Conservation (phyloP, 768 basidiomycete genomes). For the Rhodosporidiobolus odoratus region DNA sequence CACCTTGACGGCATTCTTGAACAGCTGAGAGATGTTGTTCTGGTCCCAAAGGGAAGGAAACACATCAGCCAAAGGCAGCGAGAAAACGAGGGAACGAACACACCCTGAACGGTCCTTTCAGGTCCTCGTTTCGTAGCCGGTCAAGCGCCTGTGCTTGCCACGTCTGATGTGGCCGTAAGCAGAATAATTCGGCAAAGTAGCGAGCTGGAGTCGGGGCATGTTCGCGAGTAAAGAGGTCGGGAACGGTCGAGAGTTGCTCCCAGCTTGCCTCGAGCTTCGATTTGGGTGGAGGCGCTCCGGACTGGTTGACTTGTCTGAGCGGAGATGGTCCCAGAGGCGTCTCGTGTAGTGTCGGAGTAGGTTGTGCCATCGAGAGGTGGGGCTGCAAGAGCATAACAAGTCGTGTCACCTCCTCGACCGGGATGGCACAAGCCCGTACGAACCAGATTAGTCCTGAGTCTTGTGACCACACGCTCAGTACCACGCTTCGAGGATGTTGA, state of each 20-base stretch:
- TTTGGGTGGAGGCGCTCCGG: not conserved
- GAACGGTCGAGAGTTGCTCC: constrained; percentile 7
- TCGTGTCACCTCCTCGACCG: too few species aligned
- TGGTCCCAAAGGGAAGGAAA: not conserved
- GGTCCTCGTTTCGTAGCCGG: not conserved
- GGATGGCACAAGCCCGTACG: too few species aligned
- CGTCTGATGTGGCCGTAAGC: not conserved
- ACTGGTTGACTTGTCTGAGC: constrained; percentile 29
- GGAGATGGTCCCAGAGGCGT: constrained; percentile 7
- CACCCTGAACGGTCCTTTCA: constrained; percentile 20
- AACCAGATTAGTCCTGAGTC: too few species aligned
- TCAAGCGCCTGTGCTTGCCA: not conserved
- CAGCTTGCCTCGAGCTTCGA: constrained; percentile 17
- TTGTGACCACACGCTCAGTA: too few species aligned
- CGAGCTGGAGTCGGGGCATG: not conserved
- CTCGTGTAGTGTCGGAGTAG: not conserved
- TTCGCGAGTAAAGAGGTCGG: constrained; percentile 2
- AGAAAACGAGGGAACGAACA: not conserved
- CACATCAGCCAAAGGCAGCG: not conserved
- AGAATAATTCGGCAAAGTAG: constrained; percentile 34
- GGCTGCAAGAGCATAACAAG: not conserved
- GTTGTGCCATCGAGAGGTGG: not conserved
- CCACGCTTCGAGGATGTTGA: too few species aligned
- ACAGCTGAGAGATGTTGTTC: constrained; percentile 37
- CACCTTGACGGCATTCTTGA: constrained; percentile 29